These are phyloP conservation scores for Diaporthe aspalathi DNA, from an alignment of 2,329 filamentous ascomycete species.

Conservation along the genomic window DNA sequence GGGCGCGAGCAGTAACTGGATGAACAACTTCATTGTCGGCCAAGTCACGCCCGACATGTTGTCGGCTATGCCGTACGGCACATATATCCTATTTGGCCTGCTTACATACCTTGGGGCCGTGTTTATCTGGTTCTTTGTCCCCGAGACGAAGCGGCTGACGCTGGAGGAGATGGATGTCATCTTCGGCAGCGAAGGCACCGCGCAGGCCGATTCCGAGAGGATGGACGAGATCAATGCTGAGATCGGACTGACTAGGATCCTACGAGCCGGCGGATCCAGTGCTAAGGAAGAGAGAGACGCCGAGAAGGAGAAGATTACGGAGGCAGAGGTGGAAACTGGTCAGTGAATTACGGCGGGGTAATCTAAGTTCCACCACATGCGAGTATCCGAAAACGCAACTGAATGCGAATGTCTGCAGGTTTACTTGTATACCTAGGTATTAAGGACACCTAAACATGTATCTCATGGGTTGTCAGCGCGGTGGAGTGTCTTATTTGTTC, in stretches of 20 bases:
- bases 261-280: slow-evolving; percentile 45
- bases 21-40: slow-evolving; percentile 74
- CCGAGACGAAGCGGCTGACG: slow-evolving; percentile 72
- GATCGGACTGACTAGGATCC: slow-evolving; percentile 68
- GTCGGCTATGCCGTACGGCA: slow-evolving; percentile 72
- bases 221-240: slow-evolving; percentile 80
- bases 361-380: too few species aligned
- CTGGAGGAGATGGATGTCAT: slow-evolving; percentile 77
- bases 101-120: slow-evolving; percentile 71
- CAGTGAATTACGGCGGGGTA: background rate
- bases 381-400: too few species aligned
- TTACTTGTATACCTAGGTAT: too few species aligned
- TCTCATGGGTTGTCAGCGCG: background rate
- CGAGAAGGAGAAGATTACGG: slow-evolving; percentile 43
- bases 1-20: slow-evolving; percentile 74
- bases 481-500: background rate
- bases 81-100: slow-evolving; percentile 77
- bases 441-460: too few species aligned
- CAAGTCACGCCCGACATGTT: slow-evolving; percentile 79
- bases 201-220: slow-evolving; percentile 73
- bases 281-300: slow-evolving; percentile 40
- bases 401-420: too few species aligned
- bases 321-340: slow-evolving; percentile 29
- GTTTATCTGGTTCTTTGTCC: slow-evolving; percentile 73
- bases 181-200: slow-evolving; percentile 75